These are phyloP conservation scores for Russula brevipes DNA, from an alignment of 768 basidiomycete species.

Conservation along the genomic window DNA sequence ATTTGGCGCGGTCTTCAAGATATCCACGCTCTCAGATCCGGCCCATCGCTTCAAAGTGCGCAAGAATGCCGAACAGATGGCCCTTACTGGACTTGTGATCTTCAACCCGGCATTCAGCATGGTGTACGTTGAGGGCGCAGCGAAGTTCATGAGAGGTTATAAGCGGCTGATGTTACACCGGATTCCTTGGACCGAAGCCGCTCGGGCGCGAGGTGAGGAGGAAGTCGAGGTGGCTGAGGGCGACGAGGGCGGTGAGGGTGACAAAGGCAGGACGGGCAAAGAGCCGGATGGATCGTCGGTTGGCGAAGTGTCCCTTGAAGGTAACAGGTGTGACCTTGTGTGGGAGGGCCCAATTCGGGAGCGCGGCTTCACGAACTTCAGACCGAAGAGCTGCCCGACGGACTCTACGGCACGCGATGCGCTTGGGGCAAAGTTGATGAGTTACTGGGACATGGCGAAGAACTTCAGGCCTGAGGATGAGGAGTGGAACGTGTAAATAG, in stretches of 20 bases:
- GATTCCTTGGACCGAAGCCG: conserved; percentile 91
- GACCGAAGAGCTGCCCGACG: conserved; percentile 74
- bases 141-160: conserved; percentile 81
- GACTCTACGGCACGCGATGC: conserved; percentile 83
- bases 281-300: conserved; percentile 30
- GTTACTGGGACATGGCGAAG: conserved; percentile 95
- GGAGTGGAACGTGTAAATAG: conserved; percentile 38
- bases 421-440: conserved; percentile 77
- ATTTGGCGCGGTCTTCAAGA: conserved; percentile 83
- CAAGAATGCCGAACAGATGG: conserved; percentile 91
- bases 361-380: conserved; percentile 72
- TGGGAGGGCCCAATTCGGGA: conserved; percentile 93
- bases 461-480: conserved; percentile 83
- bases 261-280: conserved; percentile 32
- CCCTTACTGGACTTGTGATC: conserved; percentile 82
- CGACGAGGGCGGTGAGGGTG: conserved; percentile 41
- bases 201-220: conserved; percentile 68
- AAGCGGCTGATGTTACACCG: conserved; percentile 81
- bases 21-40: conserved; percentile 85
- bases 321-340: conserved; percentile 84
- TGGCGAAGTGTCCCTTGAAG: conserved; percentile 55
- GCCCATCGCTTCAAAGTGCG: conserved; percentile 94
- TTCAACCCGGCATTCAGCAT: conserved; percentile 87
- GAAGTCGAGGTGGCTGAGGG: conserved; percentile 60
- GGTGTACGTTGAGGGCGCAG: conserved; percentile 90